Base-by-base conservation (phyloP, 2,329 filamentous ascomycete species). In the Ascochyta lentis region DNA sequence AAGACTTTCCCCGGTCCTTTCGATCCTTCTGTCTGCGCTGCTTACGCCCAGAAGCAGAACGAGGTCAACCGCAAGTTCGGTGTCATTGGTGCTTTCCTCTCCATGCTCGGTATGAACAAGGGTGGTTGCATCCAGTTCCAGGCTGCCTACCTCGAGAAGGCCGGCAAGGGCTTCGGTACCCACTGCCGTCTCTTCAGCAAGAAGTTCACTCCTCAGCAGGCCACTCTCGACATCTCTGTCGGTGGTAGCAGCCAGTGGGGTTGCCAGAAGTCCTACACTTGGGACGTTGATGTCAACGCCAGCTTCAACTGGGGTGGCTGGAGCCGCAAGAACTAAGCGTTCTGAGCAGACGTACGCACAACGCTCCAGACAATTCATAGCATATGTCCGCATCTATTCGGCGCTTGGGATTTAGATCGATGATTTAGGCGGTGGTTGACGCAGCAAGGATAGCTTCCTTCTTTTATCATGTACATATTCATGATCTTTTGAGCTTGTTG, bases 161-260 rank as follows among this genome's bases (percentile, higher is more conserved):
- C 40, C 9, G 61, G 66, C 37, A 55, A 49, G 15, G 66, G 56
- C n/a, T 65, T 61, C 54, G 64, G 64, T 53, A 67, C 66, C 26
- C 61, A 68, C 54, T 68, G 66, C 58, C 61, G 66, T 55, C 66
- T 68, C 45, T 68, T 66, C 61, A 68, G 56, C 47, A 61, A 66
- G 58, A 59, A 63, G 59, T 67, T 66, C 52, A 35, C 49, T 15
- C 44, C 61, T 15, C 3, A 42, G 6, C 55, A 66, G 54, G 66
- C 59, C 26, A 65, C 45, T 39, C 57, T 67, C 27, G 63, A 68
- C 53, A 59, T 68, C 43, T 63, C 50, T 26, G 42, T 51, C 16
- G 56, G 54, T 16, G 59, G 49, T 29, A 44, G 40, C 12, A 51
- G 56, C 16, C 19, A 53, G 23, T 67, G 64, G 63, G 58, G 64